Percentiles rank a stretch among this genome's conserved stretches.
Evolutionary conservation across 768 basidiomycete genomes (phyloP).

Genomic region (Floccularia luteovirens): DNA sequence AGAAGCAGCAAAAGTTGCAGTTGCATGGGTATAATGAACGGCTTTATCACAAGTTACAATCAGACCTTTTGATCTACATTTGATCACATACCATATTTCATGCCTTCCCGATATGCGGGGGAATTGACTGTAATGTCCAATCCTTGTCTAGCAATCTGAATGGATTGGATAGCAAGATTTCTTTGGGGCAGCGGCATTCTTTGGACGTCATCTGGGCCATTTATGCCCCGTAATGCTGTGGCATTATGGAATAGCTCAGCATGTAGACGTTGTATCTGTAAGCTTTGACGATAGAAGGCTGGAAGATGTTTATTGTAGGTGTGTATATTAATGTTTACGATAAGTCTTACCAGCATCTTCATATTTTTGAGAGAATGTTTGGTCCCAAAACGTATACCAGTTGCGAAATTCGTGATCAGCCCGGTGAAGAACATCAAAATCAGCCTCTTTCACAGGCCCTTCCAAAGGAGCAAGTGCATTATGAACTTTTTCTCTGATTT

Average conservation of each 20-base stretch:
- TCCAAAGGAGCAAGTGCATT: conserved; percentile 79
- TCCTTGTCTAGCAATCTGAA: conserved; percentile 72
- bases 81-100: conserved; percentile 68
- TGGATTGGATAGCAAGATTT: conserved; percentile 75
- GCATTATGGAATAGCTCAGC: conserved; percentile 84
- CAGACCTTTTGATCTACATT: background rate
- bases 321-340: background rate
- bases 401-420: conserved; percentile 73
- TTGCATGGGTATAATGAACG: conserved; percentile 87
- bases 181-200: conserved; percentile 76
- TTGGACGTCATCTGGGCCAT: conserved; percentile 79
- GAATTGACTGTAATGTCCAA: conserved; percentile 83
- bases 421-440: conserved; percentile 62
- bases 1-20: conserved; percentile 89
- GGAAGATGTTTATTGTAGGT: conserved; percentile 2
- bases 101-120: conserved; percentile 79
- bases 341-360: conserved; percentile 63
- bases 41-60: conserved; percentile 34
- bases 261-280: conserved; percentile 82
- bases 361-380: conserved; percentile 73
- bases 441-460: conserved; percentile 61
- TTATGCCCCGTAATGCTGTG: conserved; percentile 75
- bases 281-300: conserved; percentile 86
- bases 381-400: conserved; percentile 82
- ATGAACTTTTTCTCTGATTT: conserved; percentile 79